These are phyloP conservation scores for Clitopilus passeckerianus DNA, from an alignment of 768 basidiomycete genomes.

Conservation along the genomic window DNA sequence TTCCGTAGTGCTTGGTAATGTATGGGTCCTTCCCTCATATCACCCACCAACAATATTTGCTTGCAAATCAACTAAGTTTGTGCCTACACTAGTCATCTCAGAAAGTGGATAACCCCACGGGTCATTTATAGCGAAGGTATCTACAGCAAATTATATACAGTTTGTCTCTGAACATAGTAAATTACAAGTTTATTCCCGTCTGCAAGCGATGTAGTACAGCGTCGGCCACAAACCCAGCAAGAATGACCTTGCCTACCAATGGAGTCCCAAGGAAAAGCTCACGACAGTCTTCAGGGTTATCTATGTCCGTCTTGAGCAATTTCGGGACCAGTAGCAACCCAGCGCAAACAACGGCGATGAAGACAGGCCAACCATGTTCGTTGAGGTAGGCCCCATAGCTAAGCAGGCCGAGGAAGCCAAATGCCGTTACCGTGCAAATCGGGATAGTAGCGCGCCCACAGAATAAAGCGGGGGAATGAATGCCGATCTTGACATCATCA, in stretches of 20 bases:
- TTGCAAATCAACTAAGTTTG: too few species aligned
- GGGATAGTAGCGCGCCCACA: conserved; percentile 42
- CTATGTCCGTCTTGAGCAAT: conserved; percentile 19
- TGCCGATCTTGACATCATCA: conserved; percentile 51
- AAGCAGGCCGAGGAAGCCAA: conserved; percentile 39
- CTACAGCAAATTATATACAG: too few species aligned
- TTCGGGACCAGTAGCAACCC: conserved; percentile 13
- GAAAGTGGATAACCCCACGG: too few species aligned
- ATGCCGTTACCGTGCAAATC: conserved; percentile 39
- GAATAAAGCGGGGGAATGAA: conserved; percentile 56
- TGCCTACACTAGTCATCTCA: too few species aligned
- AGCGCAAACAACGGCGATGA: conserved; percentile 14
- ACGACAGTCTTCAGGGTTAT: conserved; percentile 20
- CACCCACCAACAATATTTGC: background rate
- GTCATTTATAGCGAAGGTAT: too few species aligned
- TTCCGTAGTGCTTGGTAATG: background rate
- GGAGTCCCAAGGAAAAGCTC: conserved; percentile 20
- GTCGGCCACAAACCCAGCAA: conserved; percentile 19
- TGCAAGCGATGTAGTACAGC: conserved; percentile 12
- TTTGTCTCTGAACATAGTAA: too few species aligned
- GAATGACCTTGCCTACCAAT: conserved; percentile 20
- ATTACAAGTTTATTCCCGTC: conserved; percentile 14
- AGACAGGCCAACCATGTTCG: conserved; percentile 34
- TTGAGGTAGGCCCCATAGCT: conserved; percentile 39
- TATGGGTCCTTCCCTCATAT: background rate